phyloP scores from a whole-genome alignment of 129 eudicot genomes.

The sunflower (Helianthus annuus) region HanXRQr2.0-SUNRISE NC_035445.2:120086845-120087344 shows the following conservation, averaged over 20 bases:
- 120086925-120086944: too few relatives aligned
- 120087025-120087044: too few relatives aligned
- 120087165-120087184: background rate
- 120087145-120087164: background rate
- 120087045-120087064: too few relatives aligned
- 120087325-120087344: background rate
- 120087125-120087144: background rate
- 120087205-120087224: background rate
- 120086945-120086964: too few relatives aligned
- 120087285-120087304: background rate
- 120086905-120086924: too few relatives aligned
- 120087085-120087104: background rate
- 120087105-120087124: background rate
- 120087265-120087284: background rate
- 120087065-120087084: too few relatives aligned
- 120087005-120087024: too few relatives aligned
- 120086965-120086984: too few relatives aligned
- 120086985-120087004: too few relatives aligned
- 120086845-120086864: too few relatives aligned
- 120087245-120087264: background rate
- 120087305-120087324: background rate
- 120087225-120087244: slow-evolving; percentile 17
- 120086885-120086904: too few relatives aligned
- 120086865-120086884: too few relatives aligned
- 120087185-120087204: background rate